These are phyloP conservation scores for Hypoxylon cercidicola DNA, from an alignment of 495 filamentous ascomycete genomes.

Conservation along the genomic window DNA sequence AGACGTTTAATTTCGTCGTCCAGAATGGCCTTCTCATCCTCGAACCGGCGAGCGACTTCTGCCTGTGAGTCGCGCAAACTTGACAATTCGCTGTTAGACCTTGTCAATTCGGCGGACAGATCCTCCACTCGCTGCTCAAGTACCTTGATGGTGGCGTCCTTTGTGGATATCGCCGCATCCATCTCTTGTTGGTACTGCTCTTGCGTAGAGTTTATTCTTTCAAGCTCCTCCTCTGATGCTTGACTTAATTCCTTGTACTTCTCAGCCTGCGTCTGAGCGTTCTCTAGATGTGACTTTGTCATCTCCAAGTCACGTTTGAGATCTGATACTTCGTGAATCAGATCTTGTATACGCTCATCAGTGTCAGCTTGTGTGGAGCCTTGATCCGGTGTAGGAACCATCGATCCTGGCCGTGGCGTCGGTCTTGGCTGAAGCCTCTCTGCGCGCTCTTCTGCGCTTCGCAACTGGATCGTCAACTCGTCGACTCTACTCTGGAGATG, in stretches of 20 bases:
- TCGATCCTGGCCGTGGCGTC: constrained; percentile 63
- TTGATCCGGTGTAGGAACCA: constrained; percentile 55
- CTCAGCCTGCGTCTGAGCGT: constrained; percentile 80
- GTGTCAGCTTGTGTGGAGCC: constrained; percentile 56
- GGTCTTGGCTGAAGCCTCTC: constrained; percentile 80
- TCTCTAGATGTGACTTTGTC: constrained; percentile 77
- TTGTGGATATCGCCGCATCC: constrained; percentile 75
- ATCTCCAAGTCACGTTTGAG: constrained; percentile 84
- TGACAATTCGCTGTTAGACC: constrained; percentile 81
- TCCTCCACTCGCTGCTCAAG: constrained; percentile 84
- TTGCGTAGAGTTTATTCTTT: constrained; percentile 79
- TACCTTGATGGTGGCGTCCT: constrained; percentile 78
- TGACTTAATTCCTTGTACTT: constrained; percentile 91
- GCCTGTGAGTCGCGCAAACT: constrained; percentile 78
- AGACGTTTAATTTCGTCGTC: constrained; percentile 82
- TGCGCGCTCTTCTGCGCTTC: constrained; percentile 85
- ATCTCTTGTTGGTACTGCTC: constrained; percentile 89
- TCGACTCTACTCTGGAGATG: constrained; percentile 87
- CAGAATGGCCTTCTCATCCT: constrained; percentile 80
- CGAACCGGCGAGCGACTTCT: constrained; percentile 74
- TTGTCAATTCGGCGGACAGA: constrained; percentile 79
- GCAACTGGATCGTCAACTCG: constrained; percentile 86
- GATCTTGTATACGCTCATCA: constrained; percentile 81
- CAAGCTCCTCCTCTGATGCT: constrained; percentile 86
- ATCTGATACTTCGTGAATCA: constrained; percentile 82